Evolutionary conservation across 2,329 filamentous ascomycete genomes (phyloP), one percentile per base, ranked within the genome.

Genomic region (Aspergillus uvarum): DNA sequence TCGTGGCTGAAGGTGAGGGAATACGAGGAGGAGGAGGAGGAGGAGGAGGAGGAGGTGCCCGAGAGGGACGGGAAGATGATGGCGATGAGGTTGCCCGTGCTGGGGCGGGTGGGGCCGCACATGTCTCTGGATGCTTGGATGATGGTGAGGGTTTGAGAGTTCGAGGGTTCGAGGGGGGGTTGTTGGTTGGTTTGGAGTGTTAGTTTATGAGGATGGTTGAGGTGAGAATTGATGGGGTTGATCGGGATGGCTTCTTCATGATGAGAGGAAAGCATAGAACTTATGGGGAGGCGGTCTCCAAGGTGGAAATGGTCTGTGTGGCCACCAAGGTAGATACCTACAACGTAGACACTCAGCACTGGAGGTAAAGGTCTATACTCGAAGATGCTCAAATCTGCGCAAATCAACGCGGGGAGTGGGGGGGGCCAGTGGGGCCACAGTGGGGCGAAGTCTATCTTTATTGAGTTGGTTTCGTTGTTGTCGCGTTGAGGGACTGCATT

Each of bases 81-180:
- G 32, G 73, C 73, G 56, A 76, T 74, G 49, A 68, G 70, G 11
- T 70, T 68, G 32, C 72, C 75, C 26, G 68, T 80, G 26, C 83
- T 83, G 14, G 68, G 82, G 22, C 70, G 87, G 52, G 72, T 68
- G 10, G 82, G 82, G 0, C 73, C 79, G 4, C 85, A 86, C 21
- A 80, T 87, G 83, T 81, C 44, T 29, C 60, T 58, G 7, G 26
- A 29, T 42, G 65, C 61, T 51, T 51, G 14, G n/a, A 16, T 16
- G 47, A 5, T 21, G 38, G 54, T 16, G 24, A 24, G 24, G 8
- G 19, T 51, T 51, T 51, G 32, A 51, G 24, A 19, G 16, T 51
- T 11, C 11, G 10, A 8, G n/a, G n/a, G 19, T 49, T n/a, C n/a
- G n/a, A n/a, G n/a, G n/a, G n/a, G n/a, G n/a, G n/a, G n/a, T n/a